Evolutionary conservation across 495 filamentous ascomycete genomes (phyloP), one percentile per base, ranked within the genome.

Genomic region (Aspergillus heteromorphus): DNA sequence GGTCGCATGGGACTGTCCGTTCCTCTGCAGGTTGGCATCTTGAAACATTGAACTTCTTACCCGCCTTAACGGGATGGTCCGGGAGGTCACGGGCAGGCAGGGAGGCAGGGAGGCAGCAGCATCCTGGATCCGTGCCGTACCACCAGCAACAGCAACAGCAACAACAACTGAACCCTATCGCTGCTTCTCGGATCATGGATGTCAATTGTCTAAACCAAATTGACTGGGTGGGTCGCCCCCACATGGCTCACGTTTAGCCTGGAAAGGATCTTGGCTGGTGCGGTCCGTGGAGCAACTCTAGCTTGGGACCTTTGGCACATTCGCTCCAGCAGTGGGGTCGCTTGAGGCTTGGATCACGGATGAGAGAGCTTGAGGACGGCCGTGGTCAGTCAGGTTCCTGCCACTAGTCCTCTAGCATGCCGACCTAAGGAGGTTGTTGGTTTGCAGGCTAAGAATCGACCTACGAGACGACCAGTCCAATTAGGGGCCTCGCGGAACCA

Each of bases 231-330:
- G 49, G 20, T 11, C 18, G 40, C 21, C 23, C 23, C 49, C 49
- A 51, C 36, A 41, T 27, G 13, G 49, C 16, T 25, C 49, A 51
- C 23, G 20, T 18, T 51, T 51, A 29, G 49, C 38, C 40, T 27
- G 43, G 10, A 29, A 40, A 17, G 49, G 34, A 51, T 40, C 40
- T 51, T 41, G 49, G 34, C 49, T 40, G 17, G 36, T 23, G 49
- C 20, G 49, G 36, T 17, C 40, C 31, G 21, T 51, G 43, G 43
- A 47, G 43, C 21, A 16, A 14, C 43, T 45, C 43, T 19, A 19
- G 43, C 21, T 27, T 27, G n/a, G 20, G 14, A 47, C 14, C 6
- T 23, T 29, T 16, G 8, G 27, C 6, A 16, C 43, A 17, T 27
- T 20, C 23, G 23, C 27, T 13, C 34, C 34, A n/a, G n/a, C 6